These are phyloP conservation scores for Carpinus viminea DNA, from an alignment of 306 rosid species.

Conservation along the genomic window DNA sequence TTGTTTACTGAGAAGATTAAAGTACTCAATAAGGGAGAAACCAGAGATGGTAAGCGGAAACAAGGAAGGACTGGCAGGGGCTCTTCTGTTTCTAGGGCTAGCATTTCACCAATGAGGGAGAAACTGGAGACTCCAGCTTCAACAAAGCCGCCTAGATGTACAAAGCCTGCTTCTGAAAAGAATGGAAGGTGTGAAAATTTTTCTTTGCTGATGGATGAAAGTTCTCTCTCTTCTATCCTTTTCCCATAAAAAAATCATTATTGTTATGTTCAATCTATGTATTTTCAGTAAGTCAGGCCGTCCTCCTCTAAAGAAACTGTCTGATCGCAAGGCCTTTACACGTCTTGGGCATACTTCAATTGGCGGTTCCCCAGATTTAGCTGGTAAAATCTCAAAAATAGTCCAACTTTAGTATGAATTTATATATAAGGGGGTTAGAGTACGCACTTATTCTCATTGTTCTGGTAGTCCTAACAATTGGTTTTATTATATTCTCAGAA, in stretches of 20 bases:
- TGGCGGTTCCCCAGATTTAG: slow-evolving; percentile 50
- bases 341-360: slow-evolving; percentile 53
- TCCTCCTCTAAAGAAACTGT: slow-evolving; percentile 70
- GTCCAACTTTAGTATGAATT: neutral
- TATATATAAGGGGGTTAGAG: neutral
- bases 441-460: neutral
- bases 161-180: slow-evolving; percentile 57
- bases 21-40: slow-evolving; percentile 49
- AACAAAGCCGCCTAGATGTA: slow-evolving; percentile 53
- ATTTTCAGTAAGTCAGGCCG: slow-evolving; percentile 76
- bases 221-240: neutral
- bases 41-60: slow-evolving; percentile 52
- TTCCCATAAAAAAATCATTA: neutral
- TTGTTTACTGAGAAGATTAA: slow-evolving; percentile 48
- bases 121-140: slow-evolving; percentile 55
- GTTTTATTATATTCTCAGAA: neutral
- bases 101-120: slow-evolving; percentile 50
- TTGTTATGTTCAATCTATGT: slow-evolving; percentile 5
- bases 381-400: slow-evolving; percentile 48
- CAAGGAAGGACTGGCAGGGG: slow-evolving; percentile 67
- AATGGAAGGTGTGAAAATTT: slow-evolving; percentile 58
- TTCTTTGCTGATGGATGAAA: neutral
- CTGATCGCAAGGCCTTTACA: slow-evolving; percentile 59
- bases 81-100: slow-evolving; percentile 51
- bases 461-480: neutral